Conservation (phyloP, 164 flowering plant genomes). For the Litsea cubeba region DNA sequence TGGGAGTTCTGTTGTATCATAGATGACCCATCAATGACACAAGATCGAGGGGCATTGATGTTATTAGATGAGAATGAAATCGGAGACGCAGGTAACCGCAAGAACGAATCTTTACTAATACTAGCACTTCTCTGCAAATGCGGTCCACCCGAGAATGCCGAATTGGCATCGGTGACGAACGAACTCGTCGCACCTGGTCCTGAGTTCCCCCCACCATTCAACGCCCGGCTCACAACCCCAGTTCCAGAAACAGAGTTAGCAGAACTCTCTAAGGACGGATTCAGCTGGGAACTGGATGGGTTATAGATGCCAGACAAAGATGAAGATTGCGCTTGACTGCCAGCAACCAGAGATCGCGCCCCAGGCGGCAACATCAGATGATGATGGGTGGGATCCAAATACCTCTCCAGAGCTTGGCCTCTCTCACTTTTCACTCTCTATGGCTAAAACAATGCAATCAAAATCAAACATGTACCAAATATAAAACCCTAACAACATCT, state of each 20-base stretch:
- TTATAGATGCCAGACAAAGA: slow-evolving; percentile 82
- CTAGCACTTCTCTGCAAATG: slow-evolving; percentile 94
- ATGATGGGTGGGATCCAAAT: slow-evolving; percentile 60
- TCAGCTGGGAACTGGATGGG: slow-evolving; percentile 57
- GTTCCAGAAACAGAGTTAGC: slow-evolving; percentile 54
- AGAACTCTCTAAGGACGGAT: slow-evolving; percentile 69
- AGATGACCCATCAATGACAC: slow-evolving; percentile 58
- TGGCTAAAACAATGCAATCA: neutral
- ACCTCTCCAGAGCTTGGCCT: slow-evolving; percentile 63
- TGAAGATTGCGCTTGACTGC: slow-evolving; percentile 67
- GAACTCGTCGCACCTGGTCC: slow-evolving; percentile 89
- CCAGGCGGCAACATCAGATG: slow-evolving; percentile 53
- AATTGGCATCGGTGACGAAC: slow-evolving; percentile 91
- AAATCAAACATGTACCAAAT: too few species aligned
- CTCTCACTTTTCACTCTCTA: neutral
- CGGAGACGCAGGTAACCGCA: slow-evolving; percentile 86
- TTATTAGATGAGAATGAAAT: slow-evolving; percentile 83
- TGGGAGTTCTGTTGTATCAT: slow-evolving; percentile 62
- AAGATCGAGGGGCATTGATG: slow-evolving; percentile 74
- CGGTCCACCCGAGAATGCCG: slow-evolving; percentile 91
- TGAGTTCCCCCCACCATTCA: slow-evolving; percentile 72
- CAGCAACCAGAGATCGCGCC: slow-evolving; percentile 82
- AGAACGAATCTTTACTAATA: slow-evolving; percentile 69
- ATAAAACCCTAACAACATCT: neutral
- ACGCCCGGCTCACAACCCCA: slow-evolving; percentile 61